phyloP scores from a whole-genome alignment of 1,284 basidiomycete genomes.

The Cryptococcus jaspeensis region DNA sequence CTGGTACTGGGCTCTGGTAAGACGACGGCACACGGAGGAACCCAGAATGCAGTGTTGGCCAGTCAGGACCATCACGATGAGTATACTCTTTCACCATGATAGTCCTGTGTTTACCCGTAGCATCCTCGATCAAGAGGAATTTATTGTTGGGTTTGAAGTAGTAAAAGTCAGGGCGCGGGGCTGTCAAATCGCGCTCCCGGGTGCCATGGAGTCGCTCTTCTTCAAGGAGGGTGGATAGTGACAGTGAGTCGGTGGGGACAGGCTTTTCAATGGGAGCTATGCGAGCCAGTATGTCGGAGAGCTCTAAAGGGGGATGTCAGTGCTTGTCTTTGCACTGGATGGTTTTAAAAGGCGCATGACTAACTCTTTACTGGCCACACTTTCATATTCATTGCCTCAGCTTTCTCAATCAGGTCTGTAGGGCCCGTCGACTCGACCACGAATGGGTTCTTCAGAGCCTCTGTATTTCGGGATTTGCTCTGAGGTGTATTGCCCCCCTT shows the following conservation, averaged over 20 bases:
- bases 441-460: slow-evolving; percentile 40
- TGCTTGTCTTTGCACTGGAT: background rate
- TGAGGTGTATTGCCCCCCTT: slow-evolving; percentile 30
- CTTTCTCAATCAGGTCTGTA: slow-evolving; percentile 69
- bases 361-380: slow-evolving; percentile 79
- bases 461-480: slow-evolving; percentile 45
- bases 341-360: slow-evolving; percentile 46
- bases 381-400: slow-evolving; percentile 75
- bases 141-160: slow-evolving; percentile 80
- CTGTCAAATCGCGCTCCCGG: slow-evolving; percentile 83
- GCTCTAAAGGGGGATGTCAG: slow-evolving; percentile 23
- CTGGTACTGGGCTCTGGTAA: slow-evolving; percentile 24
- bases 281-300: slow-evolving; percentile 29
- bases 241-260: slow-evolving; percentile 41
- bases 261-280: slow-evolving; percentile 55
- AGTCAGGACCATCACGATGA: slow-evolving; percentile 51
- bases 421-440: slow-evolving; percentile 48
- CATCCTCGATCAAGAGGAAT: slow-evolving; percentile 89
- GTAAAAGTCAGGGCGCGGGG: slow-evolving; percentile 79
- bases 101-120: slow-evolving; percentile 66
- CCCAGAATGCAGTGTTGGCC: slow-evolving; percentile 56
- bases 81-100: slow-evolving; percentile 58
- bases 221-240: slow-evolving; percentile 64
- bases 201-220: slow-evolving; percentile 86
- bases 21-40: slow-evolving; percentile 44